These are phyloP conservation scores for Styphnolobium japonicum DNA, from an alignment of 306 rosid species.

Conservation along the genomic window DNA sequence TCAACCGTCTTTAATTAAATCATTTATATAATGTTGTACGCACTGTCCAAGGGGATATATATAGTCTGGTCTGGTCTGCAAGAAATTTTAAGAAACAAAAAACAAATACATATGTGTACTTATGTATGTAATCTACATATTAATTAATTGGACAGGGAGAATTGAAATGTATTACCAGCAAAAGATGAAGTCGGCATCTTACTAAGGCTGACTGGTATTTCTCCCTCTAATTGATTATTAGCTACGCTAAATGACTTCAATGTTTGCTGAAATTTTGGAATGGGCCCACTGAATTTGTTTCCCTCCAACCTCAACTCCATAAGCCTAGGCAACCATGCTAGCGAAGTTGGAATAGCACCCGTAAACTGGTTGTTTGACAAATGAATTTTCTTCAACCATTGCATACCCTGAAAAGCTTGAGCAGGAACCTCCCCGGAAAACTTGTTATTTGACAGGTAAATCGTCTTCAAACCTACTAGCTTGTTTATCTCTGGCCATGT, in stretches of 20 bases:
- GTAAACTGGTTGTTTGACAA: constrained; percentile 53
- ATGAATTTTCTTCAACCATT: constrained; percentile 59
- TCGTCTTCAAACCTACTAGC: constrained; percentile 37
- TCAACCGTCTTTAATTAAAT: too few species aligned
- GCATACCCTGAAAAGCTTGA: constrained; percentile 45
- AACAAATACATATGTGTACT: background rate
- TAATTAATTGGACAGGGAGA: background rate
- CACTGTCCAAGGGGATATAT: too few species aligned
- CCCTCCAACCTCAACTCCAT: constrained; percentile 51
- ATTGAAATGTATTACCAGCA: constrained; percentile 40
- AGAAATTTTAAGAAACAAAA: background rate
- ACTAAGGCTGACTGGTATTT: constrained; percentile 46
- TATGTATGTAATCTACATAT: background rate
- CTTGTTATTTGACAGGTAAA: constrained; percentile 54
- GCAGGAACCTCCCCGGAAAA: constrained; percentile 55
- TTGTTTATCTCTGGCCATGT: constrained; percentile 47
- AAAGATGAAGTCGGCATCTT: constrained; percentile 42
- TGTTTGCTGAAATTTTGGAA: constrained; percentile 46
- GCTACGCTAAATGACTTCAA: constrained; percentile 47
- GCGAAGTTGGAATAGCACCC: constrained; percentile 60
- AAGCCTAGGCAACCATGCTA: constrained; percentile 48
- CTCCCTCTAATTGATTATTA: constrained; percentile 61
- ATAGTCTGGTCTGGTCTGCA: background rate
- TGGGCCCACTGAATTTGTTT: constrained; percentile 57
- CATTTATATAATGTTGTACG: too few species aligned